phyloP scores from a whole-genome alignment of 768 basidiomycete genomes.

The Agaricus blazei region DNA sequence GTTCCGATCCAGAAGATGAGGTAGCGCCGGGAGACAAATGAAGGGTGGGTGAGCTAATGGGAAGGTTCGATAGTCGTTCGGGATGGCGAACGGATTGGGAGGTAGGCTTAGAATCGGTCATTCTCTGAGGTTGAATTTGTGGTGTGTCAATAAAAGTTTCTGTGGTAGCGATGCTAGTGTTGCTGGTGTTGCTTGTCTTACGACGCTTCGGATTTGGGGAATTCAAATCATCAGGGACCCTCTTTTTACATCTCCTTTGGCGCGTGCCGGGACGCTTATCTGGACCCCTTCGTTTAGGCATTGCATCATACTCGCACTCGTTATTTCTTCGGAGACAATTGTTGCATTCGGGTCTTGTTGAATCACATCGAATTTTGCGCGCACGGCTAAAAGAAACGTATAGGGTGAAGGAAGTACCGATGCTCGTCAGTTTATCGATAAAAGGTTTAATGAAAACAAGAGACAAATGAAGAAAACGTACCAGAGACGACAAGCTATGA shows the following conservation, averaged over 20 bases:
- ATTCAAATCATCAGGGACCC: constrained; percentile 49
- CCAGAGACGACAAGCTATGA: constrained; percentile 86
- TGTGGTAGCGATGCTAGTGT: background rate
- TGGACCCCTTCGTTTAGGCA: constrained; percentile 78
- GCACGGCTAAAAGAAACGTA: constrained; percentile 52
- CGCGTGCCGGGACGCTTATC: constrained; percentile 84
- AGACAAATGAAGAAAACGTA: constrained; percentile 34
- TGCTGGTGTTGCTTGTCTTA: constrained; percentile 19
- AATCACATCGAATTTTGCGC: constrained; percentile 85
- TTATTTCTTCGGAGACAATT: constrained; percentile 78
- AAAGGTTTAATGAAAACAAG: constrained; percentile 36
- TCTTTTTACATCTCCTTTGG: constrained; percentile 82
- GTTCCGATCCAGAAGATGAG: constrained; percentile 1
- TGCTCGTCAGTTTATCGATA: constrained; percentile 30
- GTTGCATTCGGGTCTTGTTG: constrained; percentile 73
- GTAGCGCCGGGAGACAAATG: constrained; percentile 3
- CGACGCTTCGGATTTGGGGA: constrained; percentile 52
- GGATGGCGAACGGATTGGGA: constrained; percentile 18
- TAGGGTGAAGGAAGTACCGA: constrained; percentile 24
- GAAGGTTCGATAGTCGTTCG: constrained; percentile 17
- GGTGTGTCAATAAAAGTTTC: constrained; percentile 27
- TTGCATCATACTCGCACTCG: constrained; percentile 74
- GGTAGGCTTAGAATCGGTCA: constrained; percentile 21
- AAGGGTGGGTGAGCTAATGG: constrained; percentile 13
- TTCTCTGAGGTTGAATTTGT: constrained; percentile 29